Base-by-base conservation (phyloP, 306 rosid genomes). In the Amphicarpaea edgeworthii region DNA sequence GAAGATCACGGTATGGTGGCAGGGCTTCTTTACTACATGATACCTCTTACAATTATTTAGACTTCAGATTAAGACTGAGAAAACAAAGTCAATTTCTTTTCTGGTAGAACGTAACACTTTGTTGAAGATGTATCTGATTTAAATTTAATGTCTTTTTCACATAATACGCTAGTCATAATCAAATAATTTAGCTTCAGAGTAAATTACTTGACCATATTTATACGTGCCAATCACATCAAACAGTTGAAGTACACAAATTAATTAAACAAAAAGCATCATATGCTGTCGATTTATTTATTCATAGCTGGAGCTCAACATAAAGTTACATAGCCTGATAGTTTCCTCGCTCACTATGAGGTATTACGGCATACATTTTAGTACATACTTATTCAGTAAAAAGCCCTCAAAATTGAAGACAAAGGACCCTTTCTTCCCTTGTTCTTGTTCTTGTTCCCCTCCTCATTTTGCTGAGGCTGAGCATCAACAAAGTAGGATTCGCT, bases 401-500 rank as follows among this genome's bases (percentile, higher is more conserved):
- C 49, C 0, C n/a, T 20, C 46, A 84, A 38, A 53, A 76, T 76
- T 30, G 82, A 83, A n/a, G 76, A 77, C 9, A 73, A 16, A 0
- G 62, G 66, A 34, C 3, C 61, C 49, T 16, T 60, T 38, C 42
- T 51, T 15, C 42, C n/a, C 8, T 24, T 34, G 0, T 8, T 15
- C 46, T 34, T 51, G 11, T 37, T 12, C 8, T 24, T 34, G 0
- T 8, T 15, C 46, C 12, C 70, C 12, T 38, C 62, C 11, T 67
- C 59, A 19, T 30, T 12, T 17, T 71, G 54, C 16, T 82, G 64
- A 20, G 75, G 55, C 47, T 78, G 65, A 38, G 60, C 76, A 72
- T 34, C 51, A 16, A 73, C 86, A 76, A 88, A 83, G 85, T 78
- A 21, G 0, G 88, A 83, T 7, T 81, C 49, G 11, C 1, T 46